phyloP scores from a whole-genome alignment of 2,329 filamentous ascomycete species.

The Cladosporium sp. region DNA sequence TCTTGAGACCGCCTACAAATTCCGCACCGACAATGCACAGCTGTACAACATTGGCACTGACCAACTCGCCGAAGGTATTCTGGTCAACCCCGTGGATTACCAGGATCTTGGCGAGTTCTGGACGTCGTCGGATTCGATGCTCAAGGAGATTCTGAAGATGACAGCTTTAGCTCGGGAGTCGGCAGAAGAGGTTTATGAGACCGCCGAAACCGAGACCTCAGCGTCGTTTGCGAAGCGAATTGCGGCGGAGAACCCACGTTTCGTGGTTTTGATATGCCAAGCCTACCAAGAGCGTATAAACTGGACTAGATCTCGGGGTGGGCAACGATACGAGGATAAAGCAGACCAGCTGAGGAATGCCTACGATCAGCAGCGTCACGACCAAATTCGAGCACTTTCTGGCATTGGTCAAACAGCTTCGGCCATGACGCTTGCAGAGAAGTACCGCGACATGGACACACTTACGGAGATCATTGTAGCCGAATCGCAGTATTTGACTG shows the following conservation, averaged over 20 bases:
- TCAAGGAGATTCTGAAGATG: slow-evolving; percentile 40
- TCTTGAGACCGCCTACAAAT: slow-evolving; percentile 65
- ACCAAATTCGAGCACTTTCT: slow-evolving; percentile 44
- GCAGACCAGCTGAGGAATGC: slow-evolving; percentile 48
- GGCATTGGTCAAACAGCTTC: slow-evolving; percentile 56
- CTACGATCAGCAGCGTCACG: slow-evolving; percentile 43
- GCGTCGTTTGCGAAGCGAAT: slow-evolving; percentile 46
- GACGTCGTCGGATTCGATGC: slow-evolving; percentile 66
- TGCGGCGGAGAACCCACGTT: slow-evolving; percentile 51
- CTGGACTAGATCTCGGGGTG: slow-evolving; percentile 57
- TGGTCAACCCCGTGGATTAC: slow-evolving; percentile 56
- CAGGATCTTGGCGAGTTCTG: slow-evolving; percentile 75
- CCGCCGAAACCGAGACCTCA: slow-evolving; percentile 27
- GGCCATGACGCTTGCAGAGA: slow-evolving; percentile 63
- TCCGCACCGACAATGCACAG: slow-evolving; percentile 67
- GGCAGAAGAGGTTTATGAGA: slow-evolving; percentile 42
- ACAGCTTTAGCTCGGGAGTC: slow-evolving; percentile 44
- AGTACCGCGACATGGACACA: slow-evolving; percentile 62
- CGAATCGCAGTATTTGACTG: slow-evolving; percentile 42
- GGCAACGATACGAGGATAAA: slow-evolving; percentile 49
- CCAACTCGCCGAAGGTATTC: slow-evolving; percentile 52
- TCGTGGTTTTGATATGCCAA: slow-evolving; percentile 60
- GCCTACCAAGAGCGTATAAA: slow-evolving; percentile 60
- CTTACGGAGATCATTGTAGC: slow-evolving; percentile 56
- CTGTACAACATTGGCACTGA: slow-evolving; percentile 74